A percentile compares a stretch with the other conserved stretches of the same genome.
phyloP scores from a whole-genome alignment of 495 filamentous ascomycete species.

The Penicillium manginii region DNA sequence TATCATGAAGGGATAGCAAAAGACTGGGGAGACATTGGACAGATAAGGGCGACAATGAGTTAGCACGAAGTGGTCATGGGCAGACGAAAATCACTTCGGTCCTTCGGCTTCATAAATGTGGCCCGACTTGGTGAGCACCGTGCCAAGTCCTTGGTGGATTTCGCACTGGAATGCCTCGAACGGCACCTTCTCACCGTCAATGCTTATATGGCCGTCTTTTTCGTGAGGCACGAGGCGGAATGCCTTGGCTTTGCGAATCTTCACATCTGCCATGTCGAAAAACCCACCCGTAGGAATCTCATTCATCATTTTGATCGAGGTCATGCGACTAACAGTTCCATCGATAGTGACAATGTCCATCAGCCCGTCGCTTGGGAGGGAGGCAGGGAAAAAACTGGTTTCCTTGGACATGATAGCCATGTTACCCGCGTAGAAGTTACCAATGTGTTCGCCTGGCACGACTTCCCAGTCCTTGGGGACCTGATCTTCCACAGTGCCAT shows the following conservation, averaged over 20 bases:
- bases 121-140: constrained; percentile 72
- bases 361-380: constrained; percentile 81
- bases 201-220: constrained; percentile 81
- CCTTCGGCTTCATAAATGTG: constrained; percentile 75
- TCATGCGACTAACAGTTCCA: constrained; percentile 68
- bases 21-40: constrained; percentile 9
- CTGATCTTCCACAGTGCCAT: constrained; percentile 76
- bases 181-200: constrained; percentile 87
- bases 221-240: constrained; percentile 80
- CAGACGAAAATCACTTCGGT: constrained; percentile 29
- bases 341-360: constrained; percentile 83
- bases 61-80: not conserved
- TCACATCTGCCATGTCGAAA: constrained; percentile 77
- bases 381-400: constrained; percentile 84
- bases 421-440: constrained; percentile 94
- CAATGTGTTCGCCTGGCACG: constrained; percentile 72
- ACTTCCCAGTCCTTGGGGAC: constrained; percentile 76
- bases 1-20: constrained; percentile 39
- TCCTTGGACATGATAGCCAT: constrained; percentile 91
- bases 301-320: constrained; percentile 66
- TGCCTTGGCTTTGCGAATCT: constrained; percentile 77
- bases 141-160: constrained; percentile 83
- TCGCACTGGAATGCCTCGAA: constrained; percentile 92
- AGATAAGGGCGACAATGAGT: constrained; percentile 10
- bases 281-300: constrained; percentile 71